A percentile compares a stretch with the other conserved stretches of the same genome.
Evolutionary conservation across 2,329 filamentous ascomycete species (phyloP).

Genomic region (Paecilomyces variotii): DNA sequence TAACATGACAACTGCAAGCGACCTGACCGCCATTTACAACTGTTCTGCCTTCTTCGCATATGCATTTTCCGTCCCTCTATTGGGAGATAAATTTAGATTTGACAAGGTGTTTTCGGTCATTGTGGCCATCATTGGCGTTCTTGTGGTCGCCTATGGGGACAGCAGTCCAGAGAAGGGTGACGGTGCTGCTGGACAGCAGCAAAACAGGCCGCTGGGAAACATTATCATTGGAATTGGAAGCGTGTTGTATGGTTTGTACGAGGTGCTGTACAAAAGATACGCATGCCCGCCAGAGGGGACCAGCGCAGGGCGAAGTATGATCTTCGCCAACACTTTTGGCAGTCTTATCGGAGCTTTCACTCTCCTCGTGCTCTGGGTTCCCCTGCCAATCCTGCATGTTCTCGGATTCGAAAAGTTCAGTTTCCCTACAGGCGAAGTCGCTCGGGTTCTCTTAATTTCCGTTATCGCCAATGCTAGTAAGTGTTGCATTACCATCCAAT

Average conservation of each 20-base stretch:
- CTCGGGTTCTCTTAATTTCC: constrained; percentile 69
- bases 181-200: constrained; percentile 40
- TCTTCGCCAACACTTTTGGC: constrained; percentile 91
- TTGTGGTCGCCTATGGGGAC: constrained; percentile 94
- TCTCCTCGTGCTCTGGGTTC: constrained; percentile 80
- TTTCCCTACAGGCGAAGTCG: constrained; percentile 68
- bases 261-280: constrained; percentile 89
- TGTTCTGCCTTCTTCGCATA: constrained; percentile 99
- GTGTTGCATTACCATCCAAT: constrained; percentile 17
- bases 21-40: constrained; percentile 97
- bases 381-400: constrained; percentile 73
- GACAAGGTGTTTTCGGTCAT: constrained; percentile 82
- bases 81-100: constrained; percentile 73
- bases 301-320: constrained; percentile 76
- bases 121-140: constrained; percentile 79
- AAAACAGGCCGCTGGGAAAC: constrained; percentile 72
- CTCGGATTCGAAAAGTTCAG: constrained; percentile 75
- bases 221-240: constrained; percentile 85
- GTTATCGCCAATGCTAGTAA: constrained; percentile 75
- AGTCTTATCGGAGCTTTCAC: constrained; percentile 83
- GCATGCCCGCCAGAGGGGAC: constrained; percentile 90
- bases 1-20: constrained; percentile 82
- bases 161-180: constrained; percentile 45
- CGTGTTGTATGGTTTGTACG: constrained; percentile 91
- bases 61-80: constrained; percentile 83